A percentile compares a stretch with the other conserved stretches of the same genome.
Evolutionary conservation across 1,284 basidiomycete genomes (phyloP).

Genomic region (Xerocomus nothofagi): DNA sequence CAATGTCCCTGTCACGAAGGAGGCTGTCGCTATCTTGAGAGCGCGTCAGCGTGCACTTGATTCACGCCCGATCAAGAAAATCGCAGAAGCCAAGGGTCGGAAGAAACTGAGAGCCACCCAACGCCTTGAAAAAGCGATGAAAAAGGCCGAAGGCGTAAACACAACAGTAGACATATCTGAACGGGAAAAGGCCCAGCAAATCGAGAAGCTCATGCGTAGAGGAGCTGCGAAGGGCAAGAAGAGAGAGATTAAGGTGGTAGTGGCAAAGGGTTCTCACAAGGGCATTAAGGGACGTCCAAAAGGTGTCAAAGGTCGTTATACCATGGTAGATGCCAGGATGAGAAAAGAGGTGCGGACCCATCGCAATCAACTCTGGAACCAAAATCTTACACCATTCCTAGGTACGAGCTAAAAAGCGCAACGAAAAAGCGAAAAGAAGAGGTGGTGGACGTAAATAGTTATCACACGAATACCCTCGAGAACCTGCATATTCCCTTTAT

Average conservation of each 20-base stretch:
- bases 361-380: not conserved
- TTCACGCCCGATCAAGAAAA: slow-evolving; percentile 98
- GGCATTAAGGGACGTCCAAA: slow-evolving; percentile 93
- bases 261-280: slow-evolving; percentile 88
- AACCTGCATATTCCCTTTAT: not conserved
- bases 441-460: slow-evolving; percentile 41
- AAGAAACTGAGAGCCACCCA: slow-evolving; percentile 93
- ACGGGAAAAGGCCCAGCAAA: slow-evolving; percentile 91
- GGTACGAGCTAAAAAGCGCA: slow-evolving; percentile 70
- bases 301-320: slow-evolving; percentile 91
- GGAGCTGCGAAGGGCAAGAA: slow-evolving; percentile 74
- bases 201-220: slow-evolving; percentile 88
- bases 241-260: slow-evolving; percentile 86
- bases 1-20: slow-evolving; percentile 96
- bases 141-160: slow-evolving; percentile 95
- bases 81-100: slow-evolving; percentile 97
- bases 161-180: slow-evolving; percentile 90
- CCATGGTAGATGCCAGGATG: slow-evolving; percentile 90
- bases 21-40: slow-evolving; percentile 85
- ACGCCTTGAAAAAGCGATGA: slow-evolving; percentile 88
- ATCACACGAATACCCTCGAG: not conserved
- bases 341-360: slow-evolving; percentile 68
- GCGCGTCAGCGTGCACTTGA: slow-evolving; percentile 93
- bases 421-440: slow-evolving; percentile 65
- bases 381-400: slow-evolving; percentile 30